Evolutionary conservation across 2,329 filamentous ascomycete species (phyloP), one percentile per base, ranked within the genome.

Genomic region (Aspergillus udagawae): DNA sequence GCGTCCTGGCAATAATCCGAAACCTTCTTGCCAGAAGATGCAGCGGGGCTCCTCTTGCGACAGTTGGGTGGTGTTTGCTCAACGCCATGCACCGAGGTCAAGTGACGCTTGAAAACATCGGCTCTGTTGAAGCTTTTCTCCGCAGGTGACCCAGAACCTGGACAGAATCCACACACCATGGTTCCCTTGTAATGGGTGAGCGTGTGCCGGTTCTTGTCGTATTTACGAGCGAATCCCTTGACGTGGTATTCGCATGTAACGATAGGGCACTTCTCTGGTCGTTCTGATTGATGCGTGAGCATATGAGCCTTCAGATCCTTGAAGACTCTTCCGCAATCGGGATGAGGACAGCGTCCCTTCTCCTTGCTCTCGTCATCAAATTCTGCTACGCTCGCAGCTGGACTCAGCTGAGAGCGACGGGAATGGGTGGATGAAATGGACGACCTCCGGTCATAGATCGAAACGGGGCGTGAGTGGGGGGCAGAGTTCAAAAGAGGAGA

Each of bases 101-200:
- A 77, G 73, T 97, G 92, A 60, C 92, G 84, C 83, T 96, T 97
- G 83, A 97, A 97, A 60, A 96, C 92, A 65, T 97, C 92, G 57
- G 92, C 92, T 56, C 92, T 86, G 79, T 97, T 96, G 73, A 97
- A 97, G 63, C 90, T 93, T 83, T 96, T 97, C 77, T 96, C 92
- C 1, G 89, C 89, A 7, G 91, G 85, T 4, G 91, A 93, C 3
- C 92, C 92, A 28, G 90, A 91, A 35, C 91, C 91, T 1, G 92
- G 91, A 68, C 92, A 96, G 79, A 96, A 97, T 29, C 91, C 92
- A 71, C 92, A 97, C 25, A 96, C 91, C 92, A 96, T 96, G 51
- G 90, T 96, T 44, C 92, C 92, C 78, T 96, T 96, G 83, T 96
- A 97, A 74, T 97, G 92, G 4, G 92, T 97, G 61, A 96, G 77